Percentiles rank a stretch among this genome's conserved stretches.
Evolutionary conservation across 106 monocot species (phyloP).

Genomic region (Dendrobium officinale): DNA sequence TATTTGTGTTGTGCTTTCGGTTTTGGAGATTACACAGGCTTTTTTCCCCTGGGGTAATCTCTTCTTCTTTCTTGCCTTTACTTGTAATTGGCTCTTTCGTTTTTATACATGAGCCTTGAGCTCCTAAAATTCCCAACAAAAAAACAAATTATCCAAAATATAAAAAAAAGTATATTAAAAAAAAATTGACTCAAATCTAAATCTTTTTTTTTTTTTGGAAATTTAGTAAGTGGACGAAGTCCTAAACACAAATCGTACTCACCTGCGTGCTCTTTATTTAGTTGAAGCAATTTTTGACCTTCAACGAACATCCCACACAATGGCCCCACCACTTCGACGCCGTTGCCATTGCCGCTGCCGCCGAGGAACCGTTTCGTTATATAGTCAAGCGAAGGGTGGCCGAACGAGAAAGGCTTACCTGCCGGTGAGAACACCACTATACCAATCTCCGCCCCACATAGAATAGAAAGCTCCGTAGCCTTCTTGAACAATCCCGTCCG

Average conservation of each 20-base stretch:
- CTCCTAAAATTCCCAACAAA: too few relatives aligned
- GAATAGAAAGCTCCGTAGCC: conserved; percentile 6
- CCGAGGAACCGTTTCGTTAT: background rate
- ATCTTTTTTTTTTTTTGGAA: background rate
- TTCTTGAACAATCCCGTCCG: conserved; percentile 14
- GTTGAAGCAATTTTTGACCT: background rate
- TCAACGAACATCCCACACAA: background rate
- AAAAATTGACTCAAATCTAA: too few relatives aligned
- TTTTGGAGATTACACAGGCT: too few relatives aligned
- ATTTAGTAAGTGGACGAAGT: too few relatives aligned
- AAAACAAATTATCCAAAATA: too few relatives aligned
- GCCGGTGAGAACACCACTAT: conserved; percentile 12
- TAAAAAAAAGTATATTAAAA: too few relatives aligned
- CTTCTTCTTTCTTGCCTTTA: too few relatives aligned
- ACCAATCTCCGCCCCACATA: conserved; percentile 12
- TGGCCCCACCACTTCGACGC: too few relatives aligned
- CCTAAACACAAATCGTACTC: background rate
- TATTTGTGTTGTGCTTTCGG: too few relatives aligned
- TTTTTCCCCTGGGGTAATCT: too few relatives aligned
- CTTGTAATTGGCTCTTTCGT: too few relatives aligned
- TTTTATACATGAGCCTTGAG: too few relatives aligned
- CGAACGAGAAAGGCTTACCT: conserved; percentile 12
- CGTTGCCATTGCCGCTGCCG: background rate
- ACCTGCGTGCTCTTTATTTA: conserved; percentile 2
- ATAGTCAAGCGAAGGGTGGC: conserved; percentile 2